Conservation (phyloP, 805 yeast species). For the Hanseniaspora nectarophila region DNA sequence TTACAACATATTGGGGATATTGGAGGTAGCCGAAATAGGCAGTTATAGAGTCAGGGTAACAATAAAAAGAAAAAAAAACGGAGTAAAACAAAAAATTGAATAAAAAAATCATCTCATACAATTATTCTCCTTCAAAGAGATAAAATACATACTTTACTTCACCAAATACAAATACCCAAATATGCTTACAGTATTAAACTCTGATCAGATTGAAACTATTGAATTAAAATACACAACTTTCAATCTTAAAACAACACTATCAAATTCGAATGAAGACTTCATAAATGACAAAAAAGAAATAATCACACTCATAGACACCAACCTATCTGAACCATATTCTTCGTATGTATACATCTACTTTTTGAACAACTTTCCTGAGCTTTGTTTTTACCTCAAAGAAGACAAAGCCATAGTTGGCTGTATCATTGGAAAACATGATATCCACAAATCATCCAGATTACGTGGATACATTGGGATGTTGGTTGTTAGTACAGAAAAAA, state of each 20-base stretch:
- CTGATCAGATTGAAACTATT: not conserved
- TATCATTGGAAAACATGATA: conserved; percentile 68
- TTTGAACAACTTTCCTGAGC: conserved; percentile 79
- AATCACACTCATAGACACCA: conserved; percentile 49
- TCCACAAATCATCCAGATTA: conserved; percentile 48
- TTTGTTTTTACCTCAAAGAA: conserved; percentile 52
- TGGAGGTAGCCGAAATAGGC: too few relatives aligned
- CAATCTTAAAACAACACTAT: not conserved
- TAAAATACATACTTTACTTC: too few relatives aligned
- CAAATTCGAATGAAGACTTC: not conserved
- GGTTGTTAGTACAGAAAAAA: conserved; percentile 57
- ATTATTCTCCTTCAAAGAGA: too few relatives aligned
- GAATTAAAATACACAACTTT: not conserved
- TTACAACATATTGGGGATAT: too few relatives aligned
- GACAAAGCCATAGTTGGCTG: conserved; percentile 53
- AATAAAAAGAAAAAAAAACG: too few relatives aligned
- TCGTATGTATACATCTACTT: conserved; percentile 86
- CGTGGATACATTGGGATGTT: conserved; percentile 96
- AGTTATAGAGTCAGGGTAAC: too few relatives aligned
- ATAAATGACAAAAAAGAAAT: conserved; percentile 28
- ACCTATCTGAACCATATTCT: conserved; percentile 88
- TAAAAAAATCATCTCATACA: too few relatives aligned
- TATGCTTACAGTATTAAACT: not conserved
- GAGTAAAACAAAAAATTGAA: too few relatives aligned
- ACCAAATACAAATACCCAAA: not conserved